A percentile compares a stretch with the other conserved stretches of the same genome.
These are phyloP conservation scores for Anaeramoeba flamelloides DNA, from an alignment of 78 protist species.

Conservation along the genomic window DNA sequence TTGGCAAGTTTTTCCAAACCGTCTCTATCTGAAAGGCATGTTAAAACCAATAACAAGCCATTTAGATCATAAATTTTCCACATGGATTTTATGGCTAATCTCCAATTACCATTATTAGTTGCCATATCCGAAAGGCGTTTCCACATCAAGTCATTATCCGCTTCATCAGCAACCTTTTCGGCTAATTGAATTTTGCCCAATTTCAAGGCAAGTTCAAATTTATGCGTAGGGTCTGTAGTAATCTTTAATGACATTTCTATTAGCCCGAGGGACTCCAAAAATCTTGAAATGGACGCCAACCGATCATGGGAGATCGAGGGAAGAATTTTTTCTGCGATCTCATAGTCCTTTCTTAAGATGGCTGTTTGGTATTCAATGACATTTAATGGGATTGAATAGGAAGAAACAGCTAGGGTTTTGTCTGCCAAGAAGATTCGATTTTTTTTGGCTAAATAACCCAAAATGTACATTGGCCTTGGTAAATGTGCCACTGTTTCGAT, in stretches of 20 bases:
- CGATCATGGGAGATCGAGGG: background rate
- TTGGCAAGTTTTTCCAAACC: background rate
- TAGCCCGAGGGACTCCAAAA: background rate
- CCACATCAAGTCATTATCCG: background rate
- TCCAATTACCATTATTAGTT: background rate
- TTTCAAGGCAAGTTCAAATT: slow-evolving; percentile 1
- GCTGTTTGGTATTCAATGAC: background rate
- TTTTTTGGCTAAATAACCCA: background rate
- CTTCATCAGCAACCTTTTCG: background rate
- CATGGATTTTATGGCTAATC: background rate
- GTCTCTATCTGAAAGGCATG: background rate
- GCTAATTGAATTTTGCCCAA: background rate
- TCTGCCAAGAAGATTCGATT: background rate
- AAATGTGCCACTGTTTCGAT: background rate
- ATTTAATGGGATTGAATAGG: background rate
- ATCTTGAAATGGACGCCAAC: background rate
- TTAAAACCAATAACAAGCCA: background rate
- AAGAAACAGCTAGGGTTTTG: background rate
- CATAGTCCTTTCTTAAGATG: background rate
- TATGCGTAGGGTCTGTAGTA: background rate
- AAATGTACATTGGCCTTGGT: background rate
- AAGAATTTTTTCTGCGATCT: background rate
- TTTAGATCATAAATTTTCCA: background rate
- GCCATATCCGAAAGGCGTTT: background rate
- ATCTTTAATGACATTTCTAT: background rate